Base-by-base conservation (phyloP, 805 yeast genomes). In the Metschnikowia colocasiae region DNA sequence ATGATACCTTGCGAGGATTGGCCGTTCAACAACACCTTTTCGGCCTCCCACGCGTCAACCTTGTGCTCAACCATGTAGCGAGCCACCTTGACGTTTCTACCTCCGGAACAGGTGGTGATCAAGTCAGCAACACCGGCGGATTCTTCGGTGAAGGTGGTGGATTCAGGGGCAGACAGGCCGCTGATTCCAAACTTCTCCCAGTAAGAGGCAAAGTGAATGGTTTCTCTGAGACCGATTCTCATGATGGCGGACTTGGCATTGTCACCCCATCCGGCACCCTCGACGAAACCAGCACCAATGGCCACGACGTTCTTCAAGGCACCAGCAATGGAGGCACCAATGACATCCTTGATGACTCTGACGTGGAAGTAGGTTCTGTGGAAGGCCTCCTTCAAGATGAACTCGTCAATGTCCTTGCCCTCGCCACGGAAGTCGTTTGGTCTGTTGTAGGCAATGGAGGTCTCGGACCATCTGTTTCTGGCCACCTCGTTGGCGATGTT, bases 251-350 rank as follows among this genome's bases (percentile, higher is more conserved):
- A 64, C 62, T 72, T 73, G 51, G 77, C 76, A 49, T 73, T 73
- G 62, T 73, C 77, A 57, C 77, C 77, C 77, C 77, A 73, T 40
- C 75, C 75, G 47, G 63, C 63, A 34, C 77, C 77, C 57, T 71
- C 76, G 36, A 73, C 76, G 48, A 73, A 69, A 22, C 77, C 77
- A 20, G 71, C 77, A 7, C 75, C 72, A 42, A 68, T 62, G 34
- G 77, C 77, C 40, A 73, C 77, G 25, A 73, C 68, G 52, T 73
- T 73, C 60, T 73, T 73, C 58, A 73, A 63, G 2, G 77, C 77
- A 47, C 77, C 77, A 25, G 77, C 77, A 15, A 71, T 69, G 12
- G 76, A 71, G 9, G 70, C 74, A 47, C 77, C 77, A 13, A 72
- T 69, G 34, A 73, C 76, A 52, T 73, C 77, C 41, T 69, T 67